Evolutionary conservation across 169 alveolate species (phyloP), one percentile per base, ranked within the genome.

Genomic region (Plasmodium coatneyi): DNA sequence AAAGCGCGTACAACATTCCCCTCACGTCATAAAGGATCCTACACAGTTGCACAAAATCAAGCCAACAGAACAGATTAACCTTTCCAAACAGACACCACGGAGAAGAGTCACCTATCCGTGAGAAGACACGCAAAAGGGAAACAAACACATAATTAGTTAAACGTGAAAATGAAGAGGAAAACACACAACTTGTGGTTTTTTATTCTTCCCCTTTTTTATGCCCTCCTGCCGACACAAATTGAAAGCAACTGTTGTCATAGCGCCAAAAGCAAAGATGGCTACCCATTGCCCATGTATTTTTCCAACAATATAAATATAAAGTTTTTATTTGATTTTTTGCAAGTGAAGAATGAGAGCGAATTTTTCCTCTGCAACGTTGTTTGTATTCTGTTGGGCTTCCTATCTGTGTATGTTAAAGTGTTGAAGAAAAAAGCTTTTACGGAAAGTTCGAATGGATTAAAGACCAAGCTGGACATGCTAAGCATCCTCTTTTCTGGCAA

Each of bases 261-360:
- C 41, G 43, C 12, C 52, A 16, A 25, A 39, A 41, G 25, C 54
- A 71, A 80, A 46, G 91, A 90, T 80, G 92, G 92, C 10, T 14
- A 72, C 5, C 49, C 80, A 32, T 2, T 90, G 2, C 95, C 92
- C 3, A 90, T 90, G 92, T 80, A 90, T 70, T 90, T 90, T 90
- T 28, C 90, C 3, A 70, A 80, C 60, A 36, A 90, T 49, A 71
- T 66, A 32, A 79, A 81, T 41, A 90, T 90, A 36, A 90, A 80
- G 66, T 80, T 90, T 28, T 80, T 90, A 90, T 90, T 90, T 90
- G 95, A 90, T 28, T 66, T 41, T 41, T 90, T 90, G 36, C 76
- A 70, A 90, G 92, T 81, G n/a, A 81, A 46, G 32, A 70, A 39
- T 80, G 72, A 14, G 41, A 30, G 32, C 39, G 41, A 90, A 56